Evolutionary conservation across 2,329 filamentous ascomycete species (phyloP), one percentile per base, ranked within the genome.

Genomic region (Exophiala sp.): DNA sequence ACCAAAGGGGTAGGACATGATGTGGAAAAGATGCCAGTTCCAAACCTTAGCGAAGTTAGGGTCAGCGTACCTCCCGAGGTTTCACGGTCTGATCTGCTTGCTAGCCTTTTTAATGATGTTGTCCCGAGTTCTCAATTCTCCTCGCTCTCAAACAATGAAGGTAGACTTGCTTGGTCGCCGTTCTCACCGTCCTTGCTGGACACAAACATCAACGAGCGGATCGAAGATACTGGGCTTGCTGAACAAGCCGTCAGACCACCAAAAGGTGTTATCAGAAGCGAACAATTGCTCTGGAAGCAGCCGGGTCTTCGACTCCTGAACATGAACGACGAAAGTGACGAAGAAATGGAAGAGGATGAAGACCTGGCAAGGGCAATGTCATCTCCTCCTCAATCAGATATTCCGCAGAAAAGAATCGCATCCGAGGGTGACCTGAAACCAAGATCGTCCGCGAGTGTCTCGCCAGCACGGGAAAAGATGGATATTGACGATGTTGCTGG

Each of bases 201-300:
- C n/a, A 10, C 45, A 12, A 21, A 41, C 11, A 7, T 55, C 3
- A 29, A 21, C 12, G 55, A 60, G 36, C 21, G 16, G 18, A 47
- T 58, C 32, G 46, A 52, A 18, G 49, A 46, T 14, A 29, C 44
- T 32, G 32, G 34, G 34, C 34, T 14, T 3, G n/a, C 41, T 54
- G 5, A 35, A 18, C 21, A 47, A 18, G 29, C 50, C 12, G 20
- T 46, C 29, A 5, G 33, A 5, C 21, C 41, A 6, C 48, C 54
- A 12, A 21, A 43, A 21, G 21, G 21, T 6, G 29, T 61, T 14
- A 47, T 52, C n/a, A 48, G 20, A 45, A 64, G 62, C 44, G 42
- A 57, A 21, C 44, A 63, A 47, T 14, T 64, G 46, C 45, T 64
- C 2, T 64, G 53, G 53, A 63, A 61, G 52, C 48, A 51, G 29